Percentiles rank a stretch among this genome's conserved stretches.
phyloP scores from a whole-genome alignment of 495 filamentous ascomycete species.

The Podospora comata region DNA sequence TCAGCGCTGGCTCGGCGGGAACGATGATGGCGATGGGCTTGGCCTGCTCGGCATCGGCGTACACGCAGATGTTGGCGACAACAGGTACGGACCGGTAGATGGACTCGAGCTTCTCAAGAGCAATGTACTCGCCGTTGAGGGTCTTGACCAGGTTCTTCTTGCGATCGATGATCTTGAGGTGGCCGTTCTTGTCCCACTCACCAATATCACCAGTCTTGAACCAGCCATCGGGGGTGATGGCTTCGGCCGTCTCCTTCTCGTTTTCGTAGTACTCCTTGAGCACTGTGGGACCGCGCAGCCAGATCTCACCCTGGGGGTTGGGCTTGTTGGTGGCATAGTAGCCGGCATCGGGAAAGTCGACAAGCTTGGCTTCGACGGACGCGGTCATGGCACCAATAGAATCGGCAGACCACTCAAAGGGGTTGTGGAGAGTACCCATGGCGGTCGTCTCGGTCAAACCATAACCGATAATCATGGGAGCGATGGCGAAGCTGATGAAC shows the following conservation, averaged over 20 bases:
- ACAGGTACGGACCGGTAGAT: slow-evolving; percentile 82
- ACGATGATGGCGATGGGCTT: slow-evolving; percentile 95
- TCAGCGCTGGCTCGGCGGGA: slow-evolving; percentile 77
- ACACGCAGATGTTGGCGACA: slow-evolving; percentile 93
- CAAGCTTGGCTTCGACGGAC: slow-evolving; percentile 85
- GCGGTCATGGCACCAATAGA: slow-evolving; percentile 80
- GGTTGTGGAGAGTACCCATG: slow-evolving; percentile 90
- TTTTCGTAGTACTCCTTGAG: slow-evolving; percentile 75
- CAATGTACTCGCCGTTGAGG: slow-evolving; percentile 94
- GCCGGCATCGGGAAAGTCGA: slow-evolving; percentile 91
- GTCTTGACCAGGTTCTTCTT: slow-evolving; percentile 99
- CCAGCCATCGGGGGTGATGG: slow-evolving; percentile 78
- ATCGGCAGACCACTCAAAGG: slow-evolving; percentile 80
- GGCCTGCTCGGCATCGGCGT: slow-evolving; percentile 73
- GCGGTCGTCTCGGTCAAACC: slow-evolving; percentile 93
- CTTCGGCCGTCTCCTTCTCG: slow-evolving; percentile 74
- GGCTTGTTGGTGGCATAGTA: slow-evolving; percentile 84
- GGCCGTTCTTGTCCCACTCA: slow-evolving; percentile 78
- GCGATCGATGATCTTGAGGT: slow-evolving; percentile 86
- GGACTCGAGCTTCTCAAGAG: slow-evolving; percentile 96
- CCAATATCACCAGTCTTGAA: slow-evolving; percentile 96
- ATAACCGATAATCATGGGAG: slow-evolving; percentile 90
- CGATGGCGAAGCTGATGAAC: slow-evolving; percentile 85
- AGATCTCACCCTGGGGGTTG: slow-evolving; percentile 89
- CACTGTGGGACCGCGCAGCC: slow-evolving; percentile 79